Base-by-base conservation (phyloP, 192 early-diverging fungal species). In the Coemansia umbellata region DNA sequence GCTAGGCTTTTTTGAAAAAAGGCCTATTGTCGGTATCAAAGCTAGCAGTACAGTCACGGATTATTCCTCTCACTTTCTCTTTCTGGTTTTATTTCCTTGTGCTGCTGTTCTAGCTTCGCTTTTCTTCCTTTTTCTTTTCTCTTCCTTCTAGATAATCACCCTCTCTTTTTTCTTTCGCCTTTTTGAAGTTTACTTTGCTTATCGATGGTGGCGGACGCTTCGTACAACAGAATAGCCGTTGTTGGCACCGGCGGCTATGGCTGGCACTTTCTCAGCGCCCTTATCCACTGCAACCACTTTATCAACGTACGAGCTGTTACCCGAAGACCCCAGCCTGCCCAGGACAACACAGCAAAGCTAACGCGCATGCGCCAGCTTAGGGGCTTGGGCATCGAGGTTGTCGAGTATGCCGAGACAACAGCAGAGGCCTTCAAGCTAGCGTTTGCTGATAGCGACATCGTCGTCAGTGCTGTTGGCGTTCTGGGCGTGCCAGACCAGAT, bases 201-300 rank as follows among this genome's bases (percentile, higher is more conserved):
- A 37, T 23, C 8, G 24, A 60, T 54, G 58, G n/a, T 39, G 27
- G 3, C 47, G 0, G 35, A 21, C 6, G 45, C 31, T 17, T 8
- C 59, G 1, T 74, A 67, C 48, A 55, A 31, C 31, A 32, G 59
- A 26, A 51, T 74, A 5, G 71, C 71, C 7, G 64, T 74, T 18
- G 71, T 74, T 8, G 64, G 71, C 43, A 67, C 64, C 11, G 71
- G 71, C 37, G 64, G 63, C 0, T 63, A 60, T 32, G 71, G 43
- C 4, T 60, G 60, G 55, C 60, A 48, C 42, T 58, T 74, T 27
- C 42, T 67, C 37, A 44, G 33, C 8, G 71, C 64, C 17, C 48
- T 67, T 13, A 14, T 55, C 6, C 42, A 37, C 21, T 33, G 31
- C 41, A 41, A 47, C n/a, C 31, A 35, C 47, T 67, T 67, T 48